Evolutionary conservation across 495 filamentous ascomycete species (phyloP).

Genomic region (Daldinia concentrica): DNA sequence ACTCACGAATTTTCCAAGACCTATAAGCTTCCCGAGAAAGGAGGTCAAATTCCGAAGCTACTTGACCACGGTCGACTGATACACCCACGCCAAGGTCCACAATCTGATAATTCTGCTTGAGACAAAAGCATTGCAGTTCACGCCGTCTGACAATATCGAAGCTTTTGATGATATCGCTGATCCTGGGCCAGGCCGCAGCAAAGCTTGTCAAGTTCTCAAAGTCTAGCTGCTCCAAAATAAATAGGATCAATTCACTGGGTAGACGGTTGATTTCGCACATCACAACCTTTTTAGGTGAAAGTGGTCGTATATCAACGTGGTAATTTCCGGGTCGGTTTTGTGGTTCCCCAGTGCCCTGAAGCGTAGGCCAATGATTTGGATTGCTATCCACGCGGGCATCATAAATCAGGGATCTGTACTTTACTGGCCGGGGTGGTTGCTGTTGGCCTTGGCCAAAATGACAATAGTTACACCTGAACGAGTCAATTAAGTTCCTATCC

Average conservation of each 20-base stretch:
- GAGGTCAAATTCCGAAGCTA: slow-evolving; percentile 62
- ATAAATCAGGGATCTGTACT: neutral
- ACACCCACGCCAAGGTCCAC: slow-evolving; percentile 60
- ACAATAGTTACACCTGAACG: slow-evolving; percentile 23
- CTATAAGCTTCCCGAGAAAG: slow-evolving; percentile 54
- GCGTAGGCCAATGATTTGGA: slow-evolving; percentile 18
- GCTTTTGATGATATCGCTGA: slow-evolving; percentile 47
- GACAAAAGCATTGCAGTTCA: slow-evolving; percentile 62
- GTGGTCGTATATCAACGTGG: neutral
- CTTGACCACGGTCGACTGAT: slow-evolving; percentile 22
- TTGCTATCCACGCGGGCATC: slow-evolving; percentile 27
- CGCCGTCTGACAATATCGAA: slow-evolving; percentile 57
- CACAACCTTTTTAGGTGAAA: neutral
- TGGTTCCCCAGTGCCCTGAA: neutral
- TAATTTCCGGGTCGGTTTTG: neutral
- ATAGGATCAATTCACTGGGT: slow-evolving; percentile 55
- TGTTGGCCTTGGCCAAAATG: slow-evolving; percentile 13
- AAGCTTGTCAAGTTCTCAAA: slow-evolving; percentile 51
- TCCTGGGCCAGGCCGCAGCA: slow-evolving; percentile 50
- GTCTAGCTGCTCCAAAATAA: slow-evolving; percentile 51
- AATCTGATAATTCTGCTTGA: slow-evolving; percentile 54
- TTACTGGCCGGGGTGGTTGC: neutral
- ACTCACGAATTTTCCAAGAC: slow-evolving; percentile 44
- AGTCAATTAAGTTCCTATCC: neutral
- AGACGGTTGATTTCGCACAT: slow-evolving; percentile 38